Conservation (phyloP, 2,329 filamentous ascomycete genomes). For the Aspergillus ochraceoroseus region DNA sequence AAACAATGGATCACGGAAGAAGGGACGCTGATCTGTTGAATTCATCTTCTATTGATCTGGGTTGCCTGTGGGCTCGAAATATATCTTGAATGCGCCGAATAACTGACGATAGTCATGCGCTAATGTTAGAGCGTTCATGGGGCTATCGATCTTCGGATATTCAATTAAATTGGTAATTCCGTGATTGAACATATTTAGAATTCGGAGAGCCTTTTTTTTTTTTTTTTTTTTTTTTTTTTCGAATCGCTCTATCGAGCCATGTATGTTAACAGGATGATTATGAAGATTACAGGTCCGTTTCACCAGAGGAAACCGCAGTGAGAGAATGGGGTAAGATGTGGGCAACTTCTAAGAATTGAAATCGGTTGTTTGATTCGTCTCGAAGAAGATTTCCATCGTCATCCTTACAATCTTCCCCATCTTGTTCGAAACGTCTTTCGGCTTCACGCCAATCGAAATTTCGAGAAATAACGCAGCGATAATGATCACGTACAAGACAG, state of each 20-base stretch:
- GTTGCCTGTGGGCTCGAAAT: conserved; percentile 18
- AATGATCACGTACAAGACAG: conserved; percentile 17
- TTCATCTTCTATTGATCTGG: conserved; percentile 21
- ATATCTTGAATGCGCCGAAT: conserved; percentile 22
- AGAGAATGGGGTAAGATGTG: conserved; percentile 24
- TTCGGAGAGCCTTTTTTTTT: conserved; percentile 17
- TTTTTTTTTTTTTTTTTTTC: too few relatives aligned
- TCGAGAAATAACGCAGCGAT: conserved; percentile 19
- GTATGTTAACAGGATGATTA: not conserved
- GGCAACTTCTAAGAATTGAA: conserved; percentile 23
- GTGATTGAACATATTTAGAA: conserved; percentile 22
- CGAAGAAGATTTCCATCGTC: conserved; percentile 20
- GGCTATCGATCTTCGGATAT: conserved; percentile 20
- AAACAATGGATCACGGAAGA: conserved; percentile 19
- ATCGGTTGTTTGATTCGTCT: conserved; percentile 8
- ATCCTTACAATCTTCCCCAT: conserved; percentile 18
- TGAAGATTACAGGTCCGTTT: conserved; percentile 17
- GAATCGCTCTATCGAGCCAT: conserved; percentile 9
- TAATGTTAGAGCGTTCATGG: conserved; percentile 20
- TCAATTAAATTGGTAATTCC: conserved; percentile 18
- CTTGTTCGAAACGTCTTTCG: conserved; percentile 3
- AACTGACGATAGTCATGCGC: conserved; percentile 17
- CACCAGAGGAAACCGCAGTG: conserved; percentile 17
- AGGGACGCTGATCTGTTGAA: conserved; percentile 16
- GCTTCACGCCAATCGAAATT: conserved; percentile 14